A percentile compares a stretch with the other conserved stretches of the same genome.
Evolutionary conservation across 805 yeast genomes (phyloP).

Genomic region (Saturnispora sekii): DNA sequence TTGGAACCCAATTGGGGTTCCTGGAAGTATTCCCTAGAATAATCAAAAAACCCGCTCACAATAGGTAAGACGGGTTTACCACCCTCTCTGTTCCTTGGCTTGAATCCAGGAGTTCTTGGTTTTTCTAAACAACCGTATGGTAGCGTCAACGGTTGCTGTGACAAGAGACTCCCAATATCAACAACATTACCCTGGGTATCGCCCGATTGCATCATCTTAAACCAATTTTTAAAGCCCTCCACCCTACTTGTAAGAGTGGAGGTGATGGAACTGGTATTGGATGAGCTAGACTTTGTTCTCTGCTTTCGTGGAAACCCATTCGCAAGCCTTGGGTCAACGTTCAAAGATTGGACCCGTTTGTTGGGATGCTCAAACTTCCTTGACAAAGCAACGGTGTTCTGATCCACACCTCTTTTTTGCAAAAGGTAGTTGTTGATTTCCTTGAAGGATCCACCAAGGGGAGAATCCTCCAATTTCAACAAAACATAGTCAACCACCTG

Average conservation of each 20-base stretch:
- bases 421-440: constrained; percentile 58
- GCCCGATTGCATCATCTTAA: constrained; percentile 16
- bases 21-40: constrained; percentile 83
- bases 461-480: constrained; percentile 52
- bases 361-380: not conserved
- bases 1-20: constrained; percentile 87
- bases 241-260: constrained; percentile 9
- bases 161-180: constrained; percentile 17
- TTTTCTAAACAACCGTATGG: constrained; percentile 35
- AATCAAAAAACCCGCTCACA: constrained; percentile 58
- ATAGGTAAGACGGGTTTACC: constrained; percentile 42
- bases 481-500: constrained; percentile 67
- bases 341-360: constrained; percentile 21
- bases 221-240: constrained; percentile 12
- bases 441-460: constrained; percentile 50
- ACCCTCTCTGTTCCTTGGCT: constrained; percentile 20
- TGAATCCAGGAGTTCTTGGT: constrained; percentile 52
- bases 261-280: constrained; percentile 11
- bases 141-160: constrained; percentile 21
- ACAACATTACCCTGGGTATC: constrained; percentile 14
- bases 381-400: not conserved
- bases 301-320: not conserved
- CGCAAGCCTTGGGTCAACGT: constrained; percentile 11
- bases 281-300: constrained; percentile 7
- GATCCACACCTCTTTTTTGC: constrained; percentile 30